phyloP scores from a whole-genome alignment of 176 grass and related monocot genomes.

The Avena eriantha region DNA sequence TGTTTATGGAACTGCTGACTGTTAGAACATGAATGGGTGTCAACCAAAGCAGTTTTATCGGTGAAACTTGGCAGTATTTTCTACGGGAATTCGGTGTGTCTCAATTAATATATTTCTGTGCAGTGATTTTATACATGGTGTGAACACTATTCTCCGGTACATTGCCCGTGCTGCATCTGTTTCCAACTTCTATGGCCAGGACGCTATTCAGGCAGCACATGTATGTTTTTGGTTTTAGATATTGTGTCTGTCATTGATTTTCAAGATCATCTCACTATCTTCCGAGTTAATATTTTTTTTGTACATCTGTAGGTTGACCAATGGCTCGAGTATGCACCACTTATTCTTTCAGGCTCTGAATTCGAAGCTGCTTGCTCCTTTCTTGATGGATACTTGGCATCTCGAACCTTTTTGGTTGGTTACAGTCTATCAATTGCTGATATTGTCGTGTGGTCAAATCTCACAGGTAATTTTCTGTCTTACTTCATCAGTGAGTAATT shows the following conservation, averaged over 20 bases:
- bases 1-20: neutral
- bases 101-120: constrained; percentile 25
- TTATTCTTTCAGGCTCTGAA: constrained; percentile 73
- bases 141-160: constrained; percentile 69
- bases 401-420: constrained; percentile 80
- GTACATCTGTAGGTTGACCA: constrained; percentile 72
- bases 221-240: constrained; percentile 45
- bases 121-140: constrained; percentile 73
- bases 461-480: constrained; percentile 66
- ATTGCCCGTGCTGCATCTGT: constrained; percentile 58
- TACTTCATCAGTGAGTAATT: neutral
- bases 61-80: constrained; percentile 2
- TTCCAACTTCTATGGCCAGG: constrained; percentile 69
- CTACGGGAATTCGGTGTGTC: constrained; percentile 8
- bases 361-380: constrained; percentile 73
- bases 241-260: neutral
- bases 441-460: constrained; percentile 77
- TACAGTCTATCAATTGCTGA: constrained; percentile 76
- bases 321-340: constrained; percentile 75
- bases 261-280: neutral
- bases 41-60: neutral
- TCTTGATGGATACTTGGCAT: constrained; percentile 66
- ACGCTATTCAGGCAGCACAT: constrained; percentile 67
- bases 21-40: constrained; percentile 6
- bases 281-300: constrained; percentile 29